Evolutionary conservation across 139 green algal species (phyloP).

Genomic region (Volvox reticuliferus): DNA sequence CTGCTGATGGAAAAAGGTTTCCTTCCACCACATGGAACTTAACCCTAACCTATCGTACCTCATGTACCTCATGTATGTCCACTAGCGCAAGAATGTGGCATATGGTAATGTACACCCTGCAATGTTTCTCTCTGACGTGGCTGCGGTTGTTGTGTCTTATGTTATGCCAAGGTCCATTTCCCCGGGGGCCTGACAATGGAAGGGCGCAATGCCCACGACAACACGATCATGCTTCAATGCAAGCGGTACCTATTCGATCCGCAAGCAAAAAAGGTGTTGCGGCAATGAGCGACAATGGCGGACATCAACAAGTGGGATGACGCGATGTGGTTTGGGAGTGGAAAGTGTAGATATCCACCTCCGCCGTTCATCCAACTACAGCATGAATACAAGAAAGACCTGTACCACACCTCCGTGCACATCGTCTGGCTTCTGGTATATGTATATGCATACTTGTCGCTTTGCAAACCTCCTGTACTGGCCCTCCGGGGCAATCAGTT

Average conservation of each 20-base stretch:
- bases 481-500: too few relatives aligned
- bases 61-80: not conserved
- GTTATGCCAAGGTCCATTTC: constrained; percentile 57
- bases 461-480: too few relatives aligned
- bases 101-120: not conserved
- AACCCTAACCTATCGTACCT: not conserved
- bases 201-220: constrained; percentile 35
- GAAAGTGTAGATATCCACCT: too few relatives aligned
- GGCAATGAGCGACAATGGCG: constrained; percentile 53
- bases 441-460: too few relatives aligned
- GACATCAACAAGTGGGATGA: too few relatives aligned
- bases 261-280: constrained; percentile 60
- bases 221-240: constrained; percentile 70
- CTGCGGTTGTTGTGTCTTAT: not conserved
- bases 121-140: not conserved
- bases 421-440: too few relatives aligned
- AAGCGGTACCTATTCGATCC: constrained; percentile 80
- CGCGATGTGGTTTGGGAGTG: too few relatives aligned
- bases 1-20: too few relatives aligned
- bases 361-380: too few relatives aligned
- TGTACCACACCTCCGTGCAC: too few relatives aligned
- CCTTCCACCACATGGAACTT: too few relatives aligned
- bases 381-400: too few relatives aligned
- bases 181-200: constrained; percentile 33
- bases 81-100: not conserved